Percentiles rank a stretch among this genome's conserved stretches.
phyloP scores from a whole-genome alignment of 768 basidiomycete species.

The Boletus fagicola region DNA sequence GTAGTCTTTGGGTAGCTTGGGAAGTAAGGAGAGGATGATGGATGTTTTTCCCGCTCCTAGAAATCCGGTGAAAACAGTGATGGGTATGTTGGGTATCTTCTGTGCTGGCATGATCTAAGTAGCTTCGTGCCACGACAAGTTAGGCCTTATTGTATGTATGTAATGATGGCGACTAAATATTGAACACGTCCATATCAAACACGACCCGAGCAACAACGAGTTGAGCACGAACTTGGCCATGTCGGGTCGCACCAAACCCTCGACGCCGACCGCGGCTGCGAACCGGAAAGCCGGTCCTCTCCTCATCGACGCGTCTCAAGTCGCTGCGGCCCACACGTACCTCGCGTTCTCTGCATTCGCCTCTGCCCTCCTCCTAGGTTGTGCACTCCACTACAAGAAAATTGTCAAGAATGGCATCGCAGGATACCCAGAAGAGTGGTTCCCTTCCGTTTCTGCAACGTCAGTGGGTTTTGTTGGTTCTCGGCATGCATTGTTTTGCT shows the following conservation, averaged over 20 bases:
- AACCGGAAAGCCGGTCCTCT: constrained; percentile 15
- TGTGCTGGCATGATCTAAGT: constrained; percentile 12
- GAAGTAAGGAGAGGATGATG: constrained; percentile 79
- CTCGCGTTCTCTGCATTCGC: constrained; percentile 66
- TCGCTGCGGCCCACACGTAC: constrained; percentile 64
- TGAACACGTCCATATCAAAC: neutral
- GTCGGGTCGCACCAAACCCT: constrained; percentile 18
- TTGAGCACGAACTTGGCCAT: constrained; percentile 7
- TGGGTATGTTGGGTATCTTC: constrained; percentile 52
- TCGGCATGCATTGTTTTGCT: neutral
- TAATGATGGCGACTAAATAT: neutral
- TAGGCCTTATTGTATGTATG: neutral
- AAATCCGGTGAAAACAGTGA: constrained; percentile 96
- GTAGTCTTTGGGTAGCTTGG: constrained; percentile 80
- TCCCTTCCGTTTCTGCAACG: constrained; percentile 87
- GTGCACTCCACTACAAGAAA: constrained; percentile 72
- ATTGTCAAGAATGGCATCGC: constrained; percentile 85
- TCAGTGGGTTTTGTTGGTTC: constrained; percentile 35
- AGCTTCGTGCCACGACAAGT: neutral
- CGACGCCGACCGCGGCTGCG: neutral
- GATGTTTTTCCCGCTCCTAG: constrained; percentile 81
- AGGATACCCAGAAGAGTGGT: constrained; percentile 85
- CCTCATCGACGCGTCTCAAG: constrained; percentile 44
- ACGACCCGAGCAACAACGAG: neutral
- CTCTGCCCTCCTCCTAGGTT: constrained; percentile 61